Evolutionary conservation across 2,329 filamentous ascomycete genomes (phyloP), one percentile per base, ranked within the genome.

Genomic region (Penicillium sp.): DNA sequence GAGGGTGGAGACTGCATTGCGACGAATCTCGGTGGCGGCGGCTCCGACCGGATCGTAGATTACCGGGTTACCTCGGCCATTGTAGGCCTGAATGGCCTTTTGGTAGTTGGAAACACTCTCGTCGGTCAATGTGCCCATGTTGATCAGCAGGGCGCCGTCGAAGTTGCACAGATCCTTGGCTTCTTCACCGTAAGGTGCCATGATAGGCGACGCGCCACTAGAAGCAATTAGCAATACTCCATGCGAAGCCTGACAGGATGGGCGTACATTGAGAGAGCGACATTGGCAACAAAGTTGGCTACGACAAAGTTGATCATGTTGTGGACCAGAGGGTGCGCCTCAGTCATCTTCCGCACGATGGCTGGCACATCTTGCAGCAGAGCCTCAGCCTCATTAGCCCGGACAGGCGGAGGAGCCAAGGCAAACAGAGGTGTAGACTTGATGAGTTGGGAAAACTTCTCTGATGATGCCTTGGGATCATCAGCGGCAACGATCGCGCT

Each of bases 301-400:
- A 97, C 94, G 0, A 98, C 94, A 54, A 93, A 83, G 74, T 98
- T 98, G 55, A 95, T 98, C 91, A 98, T 98, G 78, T 96, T 97
- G 78, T 98, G 94, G 53, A 90, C 90, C 22, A 98, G 82, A 0
- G 93, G 92, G 58, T 85, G 88, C 45, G 78, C 81, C 2, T 80
- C 74, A 5, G 85, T 85, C 50, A 96, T 84, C 5, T 82, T 81
- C 60, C 79, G 80, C 45, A 96, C 81, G 17, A 90, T 77, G 3
- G 67, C 58, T 2, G 79, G 77, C 4, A 80, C 73, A 31, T 74
- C 68, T n/a, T 70, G 62, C 6, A 77, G 37, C 41, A 81, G 57
- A 5, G 64, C 58, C 17, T 67, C 61, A 17, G 63, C 63, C 20
- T 76, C 71, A 20, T 67, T 69, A 47, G 63, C 64, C 5, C 69